Conservation (phyloP, 345 rosid genomes). For the Citrus trifoliata region DNA sequence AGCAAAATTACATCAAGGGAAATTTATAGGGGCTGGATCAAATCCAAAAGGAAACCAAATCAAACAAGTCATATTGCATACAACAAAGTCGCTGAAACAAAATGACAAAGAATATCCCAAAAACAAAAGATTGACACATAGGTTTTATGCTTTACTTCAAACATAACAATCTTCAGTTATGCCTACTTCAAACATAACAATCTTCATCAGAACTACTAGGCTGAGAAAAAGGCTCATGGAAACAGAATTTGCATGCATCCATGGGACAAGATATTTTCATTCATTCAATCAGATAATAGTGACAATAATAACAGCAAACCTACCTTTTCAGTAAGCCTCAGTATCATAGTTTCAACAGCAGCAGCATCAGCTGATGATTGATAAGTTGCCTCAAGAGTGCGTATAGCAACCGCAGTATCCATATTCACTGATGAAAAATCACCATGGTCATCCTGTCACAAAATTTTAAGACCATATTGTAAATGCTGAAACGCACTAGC, state of each 20-base stretch:
- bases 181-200: background rate
- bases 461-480: background rate
- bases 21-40: background rate
- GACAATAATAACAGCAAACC: slow-evolving; percentile 4
- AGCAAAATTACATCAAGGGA: background rate
- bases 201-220: background rate
- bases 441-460: slow-evolving; percentile 88
- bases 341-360: slow-evolving; percentile 76
- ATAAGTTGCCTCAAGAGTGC: slow-evolving; percentile 96
- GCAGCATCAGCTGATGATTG: slow-evolving; percentile 91
- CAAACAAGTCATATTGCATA: background rate
- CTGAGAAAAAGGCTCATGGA: background rate
- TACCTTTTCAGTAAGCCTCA: slow-evolving; percentile 84
- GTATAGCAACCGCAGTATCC: slow-evolving; percentile 99
- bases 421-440: slow-evolving; percentile 97
- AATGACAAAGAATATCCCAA: background rate
- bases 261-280: background rate
- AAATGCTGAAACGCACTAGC: background rate
- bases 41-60: background rate
- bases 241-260: background rate
- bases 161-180: background rate
- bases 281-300: background rate
- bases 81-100: background rate
- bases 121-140: background rate
- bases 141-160: background rate